Evolutionary conservation across 441 rosid genomes (phyloP).

Genomic region (Gossypium trilobum): DNA sequence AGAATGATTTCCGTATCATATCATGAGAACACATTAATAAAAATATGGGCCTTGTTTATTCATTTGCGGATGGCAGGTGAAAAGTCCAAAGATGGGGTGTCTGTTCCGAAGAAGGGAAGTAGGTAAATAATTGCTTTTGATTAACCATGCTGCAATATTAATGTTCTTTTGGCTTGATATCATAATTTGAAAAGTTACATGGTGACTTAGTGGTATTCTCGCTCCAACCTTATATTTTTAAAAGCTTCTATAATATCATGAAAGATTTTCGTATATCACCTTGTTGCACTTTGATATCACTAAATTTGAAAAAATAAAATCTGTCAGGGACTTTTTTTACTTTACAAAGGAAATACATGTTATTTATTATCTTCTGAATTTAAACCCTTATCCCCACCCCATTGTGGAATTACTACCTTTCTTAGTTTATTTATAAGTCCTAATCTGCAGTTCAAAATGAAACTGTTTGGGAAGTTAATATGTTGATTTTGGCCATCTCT

Average conservation of each 20-base stretch:
- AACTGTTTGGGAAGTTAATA: background rate
- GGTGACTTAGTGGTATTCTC: slow-evolving; percentile 20
- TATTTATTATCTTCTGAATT: background rate
- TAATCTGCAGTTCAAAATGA: background rate
- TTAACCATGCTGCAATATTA: slow-evolving; percentile 42
- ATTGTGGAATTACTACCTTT: background rate
- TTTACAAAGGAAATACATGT: background rate
- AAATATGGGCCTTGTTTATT: slow-evolving; percentile 86
- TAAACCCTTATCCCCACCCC: background rate
- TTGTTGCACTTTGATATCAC: background rate
- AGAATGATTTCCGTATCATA: slow-evolving; percentile 40
- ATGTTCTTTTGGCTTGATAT: slow-evolving; percentile 31
- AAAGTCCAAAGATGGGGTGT: slow-evolving; percentile 99
- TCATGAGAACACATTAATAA: slow-evolving; percentile 71
- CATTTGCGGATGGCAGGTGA: slow-evolving; percentile 99
- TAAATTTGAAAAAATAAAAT: slow-evolving; percentile 7
- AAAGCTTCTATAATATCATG: background rate
- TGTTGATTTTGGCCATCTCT: background rate
- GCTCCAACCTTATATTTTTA: slow-evolving; percentile 11
- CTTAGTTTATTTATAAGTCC: background rate
- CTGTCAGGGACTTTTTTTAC: background rate
- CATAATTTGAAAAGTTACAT: slow-evolving; percentile 18
- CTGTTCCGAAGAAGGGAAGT: slow-evolving; percentile 99
- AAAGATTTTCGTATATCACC: slow-evolving; percentile 11
- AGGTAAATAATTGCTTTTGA: slow-evolving; percentile 89